A percentile compares a stretch with the other conserved stretches of the same genome.
Evolutionary conservation across 73 alveolate species (phyloP).

Genomic region (Paramecium caudatum): DNA sequence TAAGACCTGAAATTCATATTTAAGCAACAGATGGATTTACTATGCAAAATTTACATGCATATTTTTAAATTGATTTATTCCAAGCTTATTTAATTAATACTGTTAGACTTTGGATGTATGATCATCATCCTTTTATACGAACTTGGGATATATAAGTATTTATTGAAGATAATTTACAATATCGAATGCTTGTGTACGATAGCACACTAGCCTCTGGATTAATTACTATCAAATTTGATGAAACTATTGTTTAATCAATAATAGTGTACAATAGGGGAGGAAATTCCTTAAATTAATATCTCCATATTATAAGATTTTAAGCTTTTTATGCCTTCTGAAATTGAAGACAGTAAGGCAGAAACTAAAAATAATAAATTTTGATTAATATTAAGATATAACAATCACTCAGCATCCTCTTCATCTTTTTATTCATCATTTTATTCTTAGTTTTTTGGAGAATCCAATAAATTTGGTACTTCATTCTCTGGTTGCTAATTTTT

Average conservation of each 20-base stretch:
- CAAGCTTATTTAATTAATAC: background rate
- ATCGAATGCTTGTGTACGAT: background rate
- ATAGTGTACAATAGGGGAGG: background rate
- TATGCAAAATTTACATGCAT: background rate
- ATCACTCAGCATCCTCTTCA: conserved; percentile 19
- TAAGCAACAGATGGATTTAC: background rate
- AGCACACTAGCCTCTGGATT: background rate
- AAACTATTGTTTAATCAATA: background rate
- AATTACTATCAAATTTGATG: background rate
- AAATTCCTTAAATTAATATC: background rate
- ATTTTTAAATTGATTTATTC: background rate
- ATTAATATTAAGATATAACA: background rate
- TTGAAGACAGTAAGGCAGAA: no score
- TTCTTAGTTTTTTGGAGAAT: background rate
- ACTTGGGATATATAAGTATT: background rate
- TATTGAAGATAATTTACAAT: background rate
- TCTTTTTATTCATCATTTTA: background rate
- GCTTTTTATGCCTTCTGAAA: background rate
- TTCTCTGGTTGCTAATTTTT: background rate
- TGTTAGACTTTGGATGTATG: background rate
- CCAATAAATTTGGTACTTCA: conserved; percentile 14
- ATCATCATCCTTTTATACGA: background rate
- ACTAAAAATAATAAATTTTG: no score
- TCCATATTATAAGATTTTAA: background rate
- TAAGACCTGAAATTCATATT: background rate